Evolutionary conservation across 306 rosid genomes (phyloP), one percentile per base, ranked within the genome.

Genomic region (Lathyrus tuberosus): DNA sequence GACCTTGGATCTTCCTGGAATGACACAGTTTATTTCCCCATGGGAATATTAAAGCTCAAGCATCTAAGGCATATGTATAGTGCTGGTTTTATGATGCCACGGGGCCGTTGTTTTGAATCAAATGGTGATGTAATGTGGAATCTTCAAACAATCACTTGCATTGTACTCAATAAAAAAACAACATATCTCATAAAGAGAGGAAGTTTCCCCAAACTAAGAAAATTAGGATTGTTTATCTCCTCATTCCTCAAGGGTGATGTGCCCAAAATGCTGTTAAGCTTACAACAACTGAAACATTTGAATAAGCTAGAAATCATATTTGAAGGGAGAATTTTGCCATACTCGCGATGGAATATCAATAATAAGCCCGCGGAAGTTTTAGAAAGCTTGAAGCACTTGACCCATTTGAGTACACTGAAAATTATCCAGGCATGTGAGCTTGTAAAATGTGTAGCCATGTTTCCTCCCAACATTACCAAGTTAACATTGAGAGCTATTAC

Each of bases 61-160:
- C 48, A 40, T 37, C 8, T 76, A 40, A 51, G 41, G 12, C 75
- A 76, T 18, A 0, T 76, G 7, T 10, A 51, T 37, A 18, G 44
- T 0, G 0, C 0, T 2, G 13, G 41, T 30, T 58, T 58, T 43
- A 43, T 61, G 16, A 2, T 8, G 13, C 20, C 60, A 1, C 46
- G 44, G 4, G 20, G 56, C 2, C 17, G 9, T 13, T 6, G 6
- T 11, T 48, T 35, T 6, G 14, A 15, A 37, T 22, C 54, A n/a
- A 3, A 49, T 6, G 8, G 8, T 13, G 71, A 62, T 14, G 70
- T 62, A 6, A 69, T 70, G 67, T 63, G 68, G 67, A 79, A 68
- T 44, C 67, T 68, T 10, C 76, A 51, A 67, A 46, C 71, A 43
- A 20, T 79, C 11, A 42, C 62, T n/a, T n/a, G 15, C 7, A 38